phyloP scores from a whole-genome alignment of 768 basidiomycete genomes.

The Chalciporus chontae region DNA sequence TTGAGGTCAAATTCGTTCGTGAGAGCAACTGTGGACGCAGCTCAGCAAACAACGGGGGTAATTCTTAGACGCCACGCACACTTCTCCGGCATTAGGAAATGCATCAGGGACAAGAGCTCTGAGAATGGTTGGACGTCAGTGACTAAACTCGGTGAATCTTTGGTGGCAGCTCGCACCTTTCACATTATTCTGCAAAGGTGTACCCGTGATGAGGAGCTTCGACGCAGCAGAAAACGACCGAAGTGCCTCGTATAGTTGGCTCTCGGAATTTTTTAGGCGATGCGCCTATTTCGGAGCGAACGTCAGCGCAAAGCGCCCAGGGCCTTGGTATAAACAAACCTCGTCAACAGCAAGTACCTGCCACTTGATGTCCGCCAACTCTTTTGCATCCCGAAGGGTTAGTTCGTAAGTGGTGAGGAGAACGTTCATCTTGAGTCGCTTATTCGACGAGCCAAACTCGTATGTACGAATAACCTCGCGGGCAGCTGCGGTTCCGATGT shows the following conservation, averaged over 20 bases:
- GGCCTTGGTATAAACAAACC: conserved; percentile 39
- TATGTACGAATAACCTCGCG: conserved; percentile 89
- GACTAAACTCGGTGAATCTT: conserved; percentile 1
- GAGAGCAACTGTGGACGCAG: conserved; percentile 61
- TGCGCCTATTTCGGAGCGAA: conserved; percentile 61
- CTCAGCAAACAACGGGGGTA: conserved; percentile 4
- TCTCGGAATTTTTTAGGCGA: conserved; percentile 96
- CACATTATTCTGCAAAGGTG: conserved; percentile 98
- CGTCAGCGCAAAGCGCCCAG: conserved; percentile 11
- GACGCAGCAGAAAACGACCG: conserved; percentile 85
- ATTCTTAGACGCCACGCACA: conserved; percentile 48
- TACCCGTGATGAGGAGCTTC: conserved; percentile 96
- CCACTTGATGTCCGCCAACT: conserved; percentile 94
- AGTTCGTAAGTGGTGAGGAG: conserved; percentile 96
- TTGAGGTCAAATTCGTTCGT: conserved; percentile 94
- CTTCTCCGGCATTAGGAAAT: conserved; percentile 98
- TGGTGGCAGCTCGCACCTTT: conserved; percentile 59
- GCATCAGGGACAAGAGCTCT: conserved; percentile 97
- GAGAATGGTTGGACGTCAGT: conserved; percentile 11
- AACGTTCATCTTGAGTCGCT: conserved; percentile 95
- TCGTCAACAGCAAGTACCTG: conserved; percentile 96
- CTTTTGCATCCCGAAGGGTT: conserved; percentile 83
- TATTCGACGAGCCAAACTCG: conserved; percentile 87
- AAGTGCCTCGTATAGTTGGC: conserved; percentile 93
- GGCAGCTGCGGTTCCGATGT: conserved; percentile 84